Base-by-base conservation (phyloP, 352 stramenopile species). In the Phytophthora meadii region DNA sequence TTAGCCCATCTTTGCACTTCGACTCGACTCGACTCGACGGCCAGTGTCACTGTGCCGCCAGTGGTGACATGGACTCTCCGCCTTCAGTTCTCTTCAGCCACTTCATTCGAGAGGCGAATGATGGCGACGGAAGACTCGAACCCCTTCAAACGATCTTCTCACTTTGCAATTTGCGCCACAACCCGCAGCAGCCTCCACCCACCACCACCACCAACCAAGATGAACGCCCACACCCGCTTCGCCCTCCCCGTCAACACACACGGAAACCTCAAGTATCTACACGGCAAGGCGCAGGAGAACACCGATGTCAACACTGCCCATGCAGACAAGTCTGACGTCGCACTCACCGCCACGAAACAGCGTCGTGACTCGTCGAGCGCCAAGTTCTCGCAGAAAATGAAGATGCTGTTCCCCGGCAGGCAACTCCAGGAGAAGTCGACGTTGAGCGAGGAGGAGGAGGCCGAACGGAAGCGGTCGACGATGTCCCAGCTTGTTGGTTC, bases 361-460 rank as follows among this genome's bases (percentile, higher is more conserved):
- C 45, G 27, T 24, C 55, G 52, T 5, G 41, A 68, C 32, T 65
- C 61, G 11, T 52, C 54, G 5, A 32, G 25, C 53, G 24, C 48
- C 41, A 69, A 65, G 17, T 32, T 76, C 7, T 40, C 42, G 9
- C 56, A 25, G 19, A 76, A 76, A 44, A 62, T 69, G 68, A 56
- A 63, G 39, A 45, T 46, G 41, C 22, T 69, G 17, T 56, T 72
- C 32, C 37, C 22, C 2, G 34, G 25, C 24, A 65, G 66, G 36
- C 65, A 57, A 28, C 30, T 34, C 15, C 53, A 47, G 36, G 22
- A 17, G 2, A 5, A 57, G 41, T n/a, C 17, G n/a, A 37, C 46
- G 12, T 14, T 24, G 30, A 34, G 30, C 1, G 50, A 70, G 24
- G 19, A 64, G 28, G 15, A 61, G 10, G 44, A 58, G n/a, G 37